These are phyloP conservation scores for Neurospora pannonica DNA, from an alignment of 495 filamentous ascomycete genomes.

Conservation along the genomic window DNA sequence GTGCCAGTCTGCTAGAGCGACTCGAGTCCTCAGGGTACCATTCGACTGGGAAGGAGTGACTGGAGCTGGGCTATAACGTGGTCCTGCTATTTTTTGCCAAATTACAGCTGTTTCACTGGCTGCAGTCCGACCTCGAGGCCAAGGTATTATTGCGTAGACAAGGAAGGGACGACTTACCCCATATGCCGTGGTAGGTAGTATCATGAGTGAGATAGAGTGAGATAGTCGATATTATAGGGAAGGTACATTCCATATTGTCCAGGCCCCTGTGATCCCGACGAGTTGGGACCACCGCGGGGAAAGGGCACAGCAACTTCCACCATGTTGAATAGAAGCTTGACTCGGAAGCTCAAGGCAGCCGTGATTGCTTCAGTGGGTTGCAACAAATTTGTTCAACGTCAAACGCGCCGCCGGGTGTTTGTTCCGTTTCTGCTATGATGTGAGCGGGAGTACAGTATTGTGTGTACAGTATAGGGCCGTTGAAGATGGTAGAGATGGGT, in stretches of 20 bases:
- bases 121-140: not conserved
- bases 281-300: not conserved
- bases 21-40: not conserved
- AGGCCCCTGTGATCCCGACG: not conserved
- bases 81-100: not conserved
- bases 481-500: not conserved
- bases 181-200: not conserved
- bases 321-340: not conserved
- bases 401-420: not conserved
- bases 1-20: not conserved
- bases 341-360: not conserved
- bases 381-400: not conserved
- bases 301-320: not conserved
- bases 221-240: not conserved
- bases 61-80: not conserved
- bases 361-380: not conserved
- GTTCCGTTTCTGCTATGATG: not conserved
- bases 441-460: not conserved
- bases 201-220: not conserved
- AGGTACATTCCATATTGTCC: not conserved
- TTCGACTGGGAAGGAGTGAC: not conserved
- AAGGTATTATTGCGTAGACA: not conserved
- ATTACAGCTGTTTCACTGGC: not conserved
- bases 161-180: not conserved
- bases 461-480: not conserved